These are phyloP conservation scores for Elongisporangium prolatum DNA, from an alignment of 352 stramenopile genomes.

Conservation along the genomic window DNA sequence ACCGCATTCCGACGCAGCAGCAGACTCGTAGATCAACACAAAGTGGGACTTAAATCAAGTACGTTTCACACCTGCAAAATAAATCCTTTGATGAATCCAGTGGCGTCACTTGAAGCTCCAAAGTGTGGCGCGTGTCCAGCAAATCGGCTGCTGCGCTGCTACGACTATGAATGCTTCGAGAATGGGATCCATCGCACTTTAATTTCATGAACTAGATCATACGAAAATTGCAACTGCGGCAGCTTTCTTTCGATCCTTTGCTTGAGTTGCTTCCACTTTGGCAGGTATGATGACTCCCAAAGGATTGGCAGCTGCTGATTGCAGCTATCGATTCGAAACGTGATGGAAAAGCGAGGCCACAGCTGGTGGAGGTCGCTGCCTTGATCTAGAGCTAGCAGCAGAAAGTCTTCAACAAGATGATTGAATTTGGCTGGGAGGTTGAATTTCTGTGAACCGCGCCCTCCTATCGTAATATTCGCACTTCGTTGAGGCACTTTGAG, in stretches of 20 bases:
- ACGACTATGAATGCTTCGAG: background rate
- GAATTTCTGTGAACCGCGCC: constrained; percentile 12
- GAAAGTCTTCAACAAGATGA: constrained; percentile 7
- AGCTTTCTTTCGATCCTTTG: constrained; percentile 7
- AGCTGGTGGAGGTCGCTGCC: background rate
- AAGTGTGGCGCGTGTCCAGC: background rate
- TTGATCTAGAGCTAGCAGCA: constrained; percentile 1
- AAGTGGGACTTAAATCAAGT: background rate
- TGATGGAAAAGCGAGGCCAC: constrained; percentile 15
- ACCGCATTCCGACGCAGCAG: background rate
- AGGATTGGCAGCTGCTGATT: constrained; percentile 15
- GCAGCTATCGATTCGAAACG: constrained; percentile 14
- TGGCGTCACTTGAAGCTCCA: background rate
- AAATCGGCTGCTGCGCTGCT: background rate
- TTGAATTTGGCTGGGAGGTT: constrained; percentile 15
- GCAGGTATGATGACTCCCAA: constrained; percentile 12
- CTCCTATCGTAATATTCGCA: constrained; percentile 17
- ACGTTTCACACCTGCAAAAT: background rate
- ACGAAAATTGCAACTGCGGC: constrained; percentile 11
- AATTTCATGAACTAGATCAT: constrained; percentile 12
- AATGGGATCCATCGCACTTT: background rate
- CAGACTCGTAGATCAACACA: background rate
- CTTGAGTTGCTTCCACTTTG: constrained; percentile 15
- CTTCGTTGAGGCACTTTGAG: constrained; percentile 5
- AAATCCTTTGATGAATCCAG: background rate